phyloP scores from a whole-genome alignment of 2,329 filamentous ascomycete genomes.

The Sporothrix euskadiensis region DNA sequence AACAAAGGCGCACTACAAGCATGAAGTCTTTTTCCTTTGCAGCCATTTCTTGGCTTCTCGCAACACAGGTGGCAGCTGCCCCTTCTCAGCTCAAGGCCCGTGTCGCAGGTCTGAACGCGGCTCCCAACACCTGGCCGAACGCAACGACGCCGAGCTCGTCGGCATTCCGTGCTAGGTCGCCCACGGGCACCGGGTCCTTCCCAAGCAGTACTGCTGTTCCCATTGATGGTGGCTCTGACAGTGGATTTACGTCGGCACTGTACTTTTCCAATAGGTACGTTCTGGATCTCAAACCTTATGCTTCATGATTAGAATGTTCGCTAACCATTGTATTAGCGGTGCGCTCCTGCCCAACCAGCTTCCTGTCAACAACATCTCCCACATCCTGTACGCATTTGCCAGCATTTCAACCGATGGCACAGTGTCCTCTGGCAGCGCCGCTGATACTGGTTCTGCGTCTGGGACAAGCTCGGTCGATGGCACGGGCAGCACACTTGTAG shows the following conservation, averaged over 20 bases:
- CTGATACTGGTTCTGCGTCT: not conserved
- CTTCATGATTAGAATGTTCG: not conserved
- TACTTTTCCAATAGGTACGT: constrained; percentile 59
- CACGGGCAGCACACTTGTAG: constrained; percentile 60
- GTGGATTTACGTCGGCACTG: constrained; percentile 44
- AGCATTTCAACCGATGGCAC: constrained; percentile 49
- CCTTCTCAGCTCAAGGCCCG: not conserved
- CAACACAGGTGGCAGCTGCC: not conserved
- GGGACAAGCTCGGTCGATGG: constrained; percentile 47
- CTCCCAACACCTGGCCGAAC: not conserved
- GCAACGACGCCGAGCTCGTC: not conserved
- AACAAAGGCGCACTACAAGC: not conserved
- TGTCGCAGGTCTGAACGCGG: not conserved
- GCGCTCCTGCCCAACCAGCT: constrained; percentile 67
- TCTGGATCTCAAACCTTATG: not conserved
- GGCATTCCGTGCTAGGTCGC: not conserved
- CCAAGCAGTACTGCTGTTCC: not conserved
- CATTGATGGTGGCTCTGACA: not conserved
- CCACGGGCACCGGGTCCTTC: not conserved
- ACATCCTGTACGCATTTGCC: constrained; percentile 65
- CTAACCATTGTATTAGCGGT: constrained; percentile 40
- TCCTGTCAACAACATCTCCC: constrained; percentile 67
- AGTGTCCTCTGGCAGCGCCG: constrained; percentile 38
- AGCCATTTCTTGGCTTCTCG: constrained; percentile 13
- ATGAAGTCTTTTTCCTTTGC: constrained; percentile 9